These are phyloP conservation scores for Tetrapisispora iriomotensis DNA, from an alignment of 805 yeast species.

Conservation along the genomic window DNA sequence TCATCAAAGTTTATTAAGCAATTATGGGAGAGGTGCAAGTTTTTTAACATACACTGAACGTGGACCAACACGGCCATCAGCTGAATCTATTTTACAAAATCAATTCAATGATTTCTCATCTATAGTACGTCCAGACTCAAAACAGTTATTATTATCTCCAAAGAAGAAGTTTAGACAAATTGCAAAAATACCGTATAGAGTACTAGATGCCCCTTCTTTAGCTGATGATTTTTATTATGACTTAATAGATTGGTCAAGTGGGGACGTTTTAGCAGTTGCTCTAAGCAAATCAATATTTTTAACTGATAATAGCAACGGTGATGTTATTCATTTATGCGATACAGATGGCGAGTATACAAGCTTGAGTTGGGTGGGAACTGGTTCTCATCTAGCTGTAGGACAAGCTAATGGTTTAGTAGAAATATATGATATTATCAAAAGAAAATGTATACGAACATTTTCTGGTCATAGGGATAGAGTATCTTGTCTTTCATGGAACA, in stretches of 20 bases:
- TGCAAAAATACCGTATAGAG: constrained; percentile 81
- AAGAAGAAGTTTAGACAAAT: constrained; percentile 69
- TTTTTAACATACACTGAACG: constrained; percentile 71
- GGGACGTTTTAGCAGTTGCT: constrained; percentile 83
- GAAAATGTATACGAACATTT: constrained; percentile 80
- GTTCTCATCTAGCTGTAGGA: constrained; percentile 91
- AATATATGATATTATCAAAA: constrained; percentile 84
- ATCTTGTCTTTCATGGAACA: constrained; percentile 88
- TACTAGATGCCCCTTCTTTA: constrained; percentile 89
- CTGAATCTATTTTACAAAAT: constrained; percentile 57
- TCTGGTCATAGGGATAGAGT: constrained; percentile 83
- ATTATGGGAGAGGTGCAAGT: constrained; percentile 39
- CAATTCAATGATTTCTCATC: constrained; percentile 56
- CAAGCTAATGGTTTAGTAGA: constrained; percentile 80
- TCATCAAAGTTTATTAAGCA: constrained; percentile 15
- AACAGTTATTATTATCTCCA: constrained; percentile 69
- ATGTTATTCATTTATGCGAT: constrained; percentile 72
- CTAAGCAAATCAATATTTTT: constrained; percentile 78
- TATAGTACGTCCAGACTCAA: constrained; percentile 85
- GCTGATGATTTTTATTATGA: constrained; percentile 91
- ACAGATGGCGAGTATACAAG: constrained; percentile 72
- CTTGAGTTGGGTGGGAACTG: constrained; percentile 87
- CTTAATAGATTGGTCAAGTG: constrained; percentile 91
- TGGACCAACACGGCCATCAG: constrained; percentile 47
- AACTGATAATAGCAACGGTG: constrained; percentile 82